A percentile compares a stretch with the other conserved stretches of the same genome.
phyloP scores from a whole-genome alignment of 2,329 filamentous ascomycete species.

The Pseudocercospora macadamiae region DNA sequence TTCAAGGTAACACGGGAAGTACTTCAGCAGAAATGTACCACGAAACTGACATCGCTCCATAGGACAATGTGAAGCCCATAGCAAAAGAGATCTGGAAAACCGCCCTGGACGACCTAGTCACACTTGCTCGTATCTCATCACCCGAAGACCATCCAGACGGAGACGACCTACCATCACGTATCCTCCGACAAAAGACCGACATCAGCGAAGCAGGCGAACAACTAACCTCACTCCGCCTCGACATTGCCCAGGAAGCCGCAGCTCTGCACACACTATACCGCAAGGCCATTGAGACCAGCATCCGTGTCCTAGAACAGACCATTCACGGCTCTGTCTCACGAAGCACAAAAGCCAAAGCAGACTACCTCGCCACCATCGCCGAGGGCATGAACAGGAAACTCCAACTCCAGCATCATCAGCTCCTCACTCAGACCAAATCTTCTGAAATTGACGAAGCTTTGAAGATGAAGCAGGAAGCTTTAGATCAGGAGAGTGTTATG shows the following conservation, averaged over 20 bases:
- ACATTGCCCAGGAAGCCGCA: constrained; percentile 40
- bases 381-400: constrained; percentile 47
- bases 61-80: constrained; percentile 43
- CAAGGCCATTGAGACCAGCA: constrained; percentile 41
- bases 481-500: constrained; percentile 36
- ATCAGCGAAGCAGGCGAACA: neutral
- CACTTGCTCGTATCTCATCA: constrained; percentile 39
- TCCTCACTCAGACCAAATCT: constrained; percentile 31
- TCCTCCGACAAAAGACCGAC: constrained; percentile 19
- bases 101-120: constrained; percentile 34
- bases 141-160: constrained; percentile 9
- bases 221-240: constrained; percentile 31
- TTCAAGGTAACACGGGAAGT: too few relatives aligned
- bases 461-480: constrained; percentile 35
- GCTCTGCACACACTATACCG: constrained; percentile 43
- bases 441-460: constrained; percentile 35
- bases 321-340: constrained; percentile 50
- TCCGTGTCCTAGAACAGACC: constrained; percentile 51
- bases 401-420: constrained; percentile 32
- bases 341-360: constrained; percentile 46
- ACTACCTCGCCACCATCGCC: constrained; percentile 47
- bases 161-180: constrained; percentile 22
- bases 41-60: neutral
- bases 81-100: constrained; percentile 40
- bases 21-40: too few relatives aligned